A percentile compares a stretch with the other conserved stretches of the same genome.
Evolutionary conservation across 2,329 filamentous ascomycete species (phyloP).

Genomic region (Biscogniauxia sp.): DNA sequence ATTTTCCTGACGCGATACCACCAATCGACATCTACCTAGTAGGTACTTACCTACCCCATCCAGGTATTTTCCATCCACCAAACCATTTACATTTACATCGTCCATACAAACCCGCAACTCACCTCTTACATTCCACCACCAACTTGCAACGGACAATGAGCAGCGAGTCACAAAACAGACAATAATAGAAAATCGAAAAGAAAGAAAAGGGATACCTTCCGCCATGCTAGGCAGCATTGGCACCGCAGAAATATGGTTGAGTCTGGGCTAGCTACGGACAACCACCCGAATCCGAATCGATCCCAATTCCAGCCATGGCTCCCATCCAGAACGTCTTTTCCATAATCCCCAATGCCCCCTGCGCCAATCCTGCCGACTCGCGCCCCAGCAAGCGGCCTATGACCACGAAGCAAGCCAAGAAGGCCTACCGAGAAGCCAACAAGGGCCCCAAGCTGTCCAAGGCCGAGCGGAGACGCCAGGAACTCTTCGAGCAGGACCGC

Average conservation of each 20-base stretch:
- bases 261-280: neutral
- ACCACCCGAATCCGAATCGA: neutral
- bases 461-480: slow-evolving; percentile 41
- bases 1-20: too few relatives aligned
- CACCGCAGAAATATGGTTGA: neutral
- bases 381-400: slow-evolving; percentile 38
- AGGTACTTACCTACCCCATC: too few relatives aligned
- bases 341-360: slow-evolving; percentile 35
- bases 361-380: slow-evolving; percentile 13
- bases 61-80: too few relatives aligned
- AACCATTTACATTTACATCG: too few relatives aligned
- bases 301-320: slow-evolving; percentile 26
- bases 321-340: slow-evolving; percentile 36
- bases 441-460: slow-evolving; percentile 41
- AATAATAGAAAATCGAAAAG: too few relatives aligned
- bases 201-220: too few relatives aligned
- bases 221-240: neutral
- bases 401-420: slow-evolving; percentile 49
- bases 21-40: too few relatives aligned
- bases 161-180: too few relatives aligned
- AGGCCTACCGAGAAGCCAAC: slow-evolving; percentile 42
- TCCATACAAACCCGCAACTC: too few relatives aligned
- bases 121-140: too few relatives aligned
- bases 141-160: too few relatives aligned
- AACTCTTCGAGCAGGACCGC: slow-evolving; percentile 50